Percentiles rank a stretch among this genome's conserved stretches.
Conservation (phyloP, 106 monocot genomes). For the Chionographis japonica region DNA sequence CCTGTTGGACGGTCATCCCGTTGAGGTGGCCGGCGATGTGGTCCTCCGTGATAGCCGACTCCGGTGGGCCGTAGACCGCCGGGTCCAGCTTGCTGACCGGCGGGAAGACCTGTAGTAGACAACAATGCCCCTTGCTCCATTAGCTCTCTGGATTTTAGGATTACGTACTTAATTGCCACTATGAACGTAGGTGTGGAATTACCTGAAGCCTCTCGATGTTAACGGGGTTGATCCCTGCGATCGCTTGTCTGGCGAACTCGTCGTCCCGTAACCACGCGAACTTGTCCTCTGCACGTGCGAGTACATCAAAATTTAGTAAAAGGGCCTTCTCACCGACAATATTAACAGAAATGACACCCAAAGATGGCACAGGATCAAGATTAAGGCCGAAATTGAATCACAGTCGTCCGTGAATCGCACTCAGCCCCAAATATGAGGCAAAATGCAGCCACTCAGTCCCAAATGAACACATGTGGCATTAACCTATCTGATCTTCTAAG, state of each 20-base stretch:
- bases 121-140: background rate
- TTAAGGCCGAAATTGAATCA: no score
- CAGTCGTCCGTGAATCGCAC: no score
- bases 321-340: background rate
- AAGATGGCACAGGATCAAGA: no score
- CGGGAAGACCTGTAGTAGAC: constrained; percentile 50
- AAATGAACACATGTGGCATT: no score
- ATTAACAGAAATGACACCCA: background rate
- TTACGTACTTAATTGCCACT: no score
- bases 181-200: background rate
- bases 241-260: constrained; percentile 71
- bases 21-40: constrained; percentile 57
- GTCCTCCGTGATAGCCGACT: constrained; percentile 60
- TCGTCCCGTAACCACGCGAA: constrained; percentile 88
- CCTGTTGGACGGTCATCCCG: constrained; percentile 67
- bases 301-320: background rate
- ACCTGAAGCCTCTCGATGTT: constrained; percentile 61
- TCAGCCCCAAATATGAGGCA: no score
- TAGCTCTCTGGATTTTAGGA: no score
- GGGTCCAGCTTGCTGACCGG: constrained; percentile 65
- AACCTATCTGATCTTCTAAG: no score
- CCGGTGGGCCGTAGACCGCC: constrained; percentile 62
- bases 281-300: constrained; percentile 56
- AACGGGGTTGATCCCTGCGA: constrained; percentile 83
- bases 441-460: no score